Percentiles rank a stretch among this genome's conserved stretches.
Evolutionary conservation across 1,139 yeast species (phyloP).

Genomic region (Pichia sp.): DNA sequence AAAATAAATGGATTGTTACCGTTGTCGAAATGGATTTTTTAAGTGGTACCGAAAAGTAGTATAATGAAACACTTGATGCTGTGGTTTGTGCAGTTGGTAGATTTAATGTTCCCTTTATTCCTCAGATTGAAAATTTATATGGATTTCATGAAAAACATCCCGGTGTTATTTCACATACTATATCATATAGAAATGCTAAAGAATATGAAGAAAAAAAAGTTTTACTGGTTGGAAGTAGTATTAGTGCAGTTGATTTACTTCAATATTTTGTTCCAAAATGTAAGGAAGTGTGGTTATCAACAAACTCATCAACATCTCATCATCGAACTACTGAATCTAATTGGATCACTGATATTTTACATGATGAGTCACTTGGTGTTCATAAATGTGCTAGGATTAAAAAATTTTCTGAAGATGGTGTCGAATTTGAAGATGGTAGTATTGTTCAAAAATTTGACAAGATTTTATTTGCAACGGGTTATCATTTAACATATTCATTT

Average conservation of each 20-base stretch:
- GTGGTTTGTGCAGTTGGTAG: conserved; percentile 43
- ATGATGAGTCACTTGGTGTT: conserved; percentile 6
- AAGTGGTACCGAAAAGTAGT: conserved; percentile 22
- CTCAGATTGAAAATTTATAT: conserved; percentile 38
- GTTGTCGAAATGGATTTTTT: conserved; percentile 15
- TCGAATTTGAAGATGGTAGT: conserved; percentile 36
- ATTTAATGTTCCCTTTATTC: conserved; percentile 42
- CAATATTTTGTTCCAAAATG: conserved; percentile 43
- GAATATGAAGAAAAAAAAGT: conserved; percentile 37
- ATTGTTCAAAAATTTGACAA: conserved; percentile 33
- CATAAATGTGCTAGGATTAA: conserved; percentile 16
- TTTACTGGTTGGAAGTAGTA: conserved; percentile 45
- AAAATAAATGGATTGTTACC: conserved; percentile 19
- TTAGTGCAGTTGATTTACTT: conserved; percentile 45
- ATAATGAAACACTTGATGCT: conserved; percentile 37
- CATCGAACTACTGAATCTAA: neutral
- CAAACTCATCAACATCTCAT: neutral
- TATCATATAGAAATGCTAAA: conserved; percentile 36
- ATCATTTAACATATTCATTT: conserved; percentile 38
- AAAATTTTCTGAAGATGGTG: conserved; percentile 17
- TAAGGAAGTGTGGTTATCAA: conserved; percentile 15
- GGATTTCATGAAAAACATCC: conserved; percentile 33
- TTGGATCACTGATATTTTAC: conserved; percentile 13
- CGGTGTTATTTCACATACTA: conserved; percentile 34
- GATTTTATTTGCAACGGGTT: conserved; percentile 44